Conservation (phyloP, 129 eudicot genomes). For the Heracleum sosnowskyi region DNA sequence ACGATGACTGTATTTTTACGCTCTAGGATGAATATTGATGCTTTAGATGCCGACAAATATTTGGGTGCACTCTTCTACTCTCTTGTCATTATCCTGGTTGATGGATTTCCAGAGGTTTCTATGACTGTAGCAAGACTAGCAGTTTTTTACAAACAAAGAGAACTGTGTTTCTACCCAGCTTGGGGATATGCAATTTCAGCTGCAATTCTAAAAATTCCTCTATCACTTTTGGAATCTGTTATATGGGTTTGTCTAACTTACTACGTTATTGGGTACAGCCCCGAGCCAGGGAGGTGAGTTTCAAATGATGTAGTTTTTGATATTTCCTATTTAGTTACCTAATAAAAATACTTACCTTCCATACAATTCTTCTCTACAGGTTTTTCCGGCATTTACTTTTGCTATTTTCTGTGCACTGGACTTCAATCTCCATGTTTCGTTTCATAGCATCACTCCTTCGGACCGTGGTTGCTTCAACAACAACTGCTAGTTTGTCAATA, state of each 20-base stretch:
- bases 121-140: slow-evolving; percentile 43
- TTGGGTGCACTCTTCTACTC: slow-evolving; percentile 44
- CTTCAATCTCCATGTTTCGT: slow-evolving; percentile 15
- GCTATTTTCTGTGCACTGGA: slow-evolving; percentile 20
- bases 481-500: slow-evolving; percentile 41
- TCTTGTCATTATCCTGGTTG: slow-evolving; percentile 29
- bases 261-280: slow-evolving; percentile 42
- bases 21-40: slow-evolving; percentile 30
- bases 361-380: slow-evolving; percentile 15
- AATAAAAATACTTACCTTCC: not conserved
- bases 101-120: slow-evolving; percentile 43
- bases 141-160: slow-evolving; percentile 47
- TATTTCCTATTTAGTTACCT: not conserved
- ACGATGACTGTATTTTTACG: slow-evolving; percentile 39
- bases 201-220: slow-evolving; percentile 37
- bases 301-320: not conserved
- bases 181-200: slow-evolving; percentile 58
- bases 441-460: slow-evolving; percentile 31
- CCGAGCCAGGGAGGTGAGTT: slow-evolving; percentile 33
- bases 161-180: slow-evolving; percentile 42
- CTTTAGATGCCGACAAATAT: slow-evolving; percentile 31
- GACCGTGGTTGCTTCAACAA: slow-evolving; percentile 42
- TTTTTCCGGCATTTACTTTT: slow-evolving; percentile 34
- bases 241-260: slow-evolving; percentile 43
- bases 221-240: slow-evolving; percentile 29